These are phyloP conservation scores for Pythium phragmiticola DNA, from an alignment of 352 stramenopile genomes.

Conservation along the genomic window DNA sequence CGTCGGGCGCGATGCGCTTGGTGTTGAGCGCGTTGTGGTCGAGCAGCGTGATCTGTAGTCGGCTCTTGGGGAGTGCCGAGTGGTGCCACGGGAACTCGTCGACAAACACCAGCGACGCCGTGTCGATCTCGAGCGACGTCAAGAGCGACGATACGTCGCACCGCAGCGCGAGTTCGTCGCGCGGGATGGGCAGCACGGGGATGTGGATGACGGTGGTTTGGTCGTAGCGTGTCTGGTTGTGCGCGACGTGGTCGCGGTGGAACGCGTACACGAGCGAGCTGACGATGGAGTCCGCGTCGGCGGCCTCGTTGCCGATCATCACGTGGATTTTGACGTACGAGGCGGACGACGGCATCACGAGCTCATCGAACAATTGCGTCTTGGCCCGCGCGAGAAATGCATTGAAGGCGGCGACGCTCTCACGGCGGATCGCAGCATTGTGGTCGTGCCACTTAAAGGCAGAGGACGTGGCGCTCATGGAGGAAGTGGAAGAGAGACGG, in stretches of 20 bases:
- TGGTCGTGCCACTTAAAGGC: slow-evolving; percentile 21
- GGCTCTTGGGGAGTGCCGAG: slow-evolving; percentile 19
- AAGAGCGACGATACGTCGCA: slow-evolving; percentile 72
- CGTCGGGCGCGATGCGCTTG: slow-evolving; percentile 40
- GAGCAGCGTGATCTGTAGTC: slow-evolving; percentile 52
- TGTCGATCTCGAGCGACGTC: slow-evolving; percentile 49
- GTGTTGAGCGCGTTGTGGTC: slow-evolving; percentile 77
- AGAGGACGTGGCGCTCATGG: slow-evolving; percentile 23
- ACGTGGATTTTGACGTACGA: slow-evolving; percentile 41
- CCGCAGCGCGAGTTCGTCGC: slow-evolving; percentile 57
- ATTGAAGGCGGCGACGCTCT: slow-evolving; percentile 26
- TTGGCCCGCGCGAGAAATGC: slow-evolving; percentile 14
- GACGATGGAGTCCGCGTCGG: slow-evolving; percentile 82
- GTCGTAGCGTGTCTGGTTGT: not conserved
- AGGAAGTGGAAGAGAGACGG: not conserved
- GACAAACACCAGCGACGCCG: slow-evolving; percentile 59
- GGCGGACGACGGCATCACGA: not conserved
- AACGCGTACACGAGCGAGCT: slow-evolving; percentile 73
- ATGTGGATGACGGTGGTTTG: slow-evolving; percentile 32
- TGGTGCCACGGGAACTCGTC: slow-evolving; percentile 71
- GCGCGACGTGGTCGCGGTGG: slow-evolving; percentile 29
- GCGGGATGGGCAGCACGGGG: slow-evolving; percentile 61
- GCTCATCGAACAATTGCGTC: slow-evolving; percentile 1
- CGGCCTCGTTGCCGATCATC: slow-evolving; percentile 77
- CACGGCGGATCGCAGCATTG: slow-evolving; percentile 14